These are phyloP conservation scores for Penicillium sp. DNA, from an alignment of 2,329 filamentous ascomycete genomes.

Conservation along the genomic window DNA sequence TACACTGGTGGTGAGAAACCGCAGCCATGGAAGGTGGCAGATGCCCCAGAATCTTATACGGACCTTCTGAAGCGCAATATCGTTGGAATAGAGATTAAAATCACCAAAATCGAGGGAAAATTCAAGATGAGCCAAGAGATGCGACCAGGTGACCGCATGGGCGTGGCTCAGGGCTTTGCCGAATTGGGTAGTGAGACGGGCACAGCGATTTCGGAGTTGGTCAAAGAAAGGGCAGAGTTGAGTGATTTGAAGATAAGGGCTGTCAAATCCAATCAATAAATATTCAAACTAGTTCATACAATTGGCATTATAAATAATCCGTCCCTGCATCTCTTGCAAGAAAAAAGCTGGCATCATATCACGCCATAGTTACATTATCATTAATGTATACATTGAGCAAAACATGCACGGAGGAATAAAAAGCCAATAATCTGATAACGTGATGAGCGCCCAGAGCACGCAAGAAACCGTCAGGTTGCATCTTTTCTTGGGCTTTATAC, in stretches of 20 bases:
- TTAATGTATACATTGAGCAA: too few species aligned
- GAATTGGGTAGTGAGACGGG: slow-evolving; percentile 5
- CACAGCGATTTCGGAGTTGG: slow-evolving; percentile 8
- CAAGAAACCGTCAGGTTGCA: not conserved
- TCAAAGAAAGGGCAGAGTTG: slow-evolving; percentile 3
- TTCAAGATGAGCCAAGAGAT: slow-evolving; percentile 17
- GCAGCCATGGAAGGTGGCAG: slow-evolving; percentile 4
- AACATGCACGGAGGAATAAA: not conserved
- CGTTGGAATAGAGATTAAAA: slow-evolving; percentile 9
- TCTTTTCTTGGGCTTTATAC: not conserved
- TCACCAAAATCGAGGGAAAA: slow-evolving; percentile 6
- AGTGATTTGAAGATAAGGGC: slow-evolving; percentile 6
- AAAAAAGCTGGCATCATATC: not conserved
- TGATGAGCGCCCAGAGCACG: not conserved
- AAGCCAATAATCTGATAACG: not conserved
- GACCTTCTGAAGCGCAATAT: slow-evolving; percentile 11
- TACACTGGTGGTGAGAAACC: slow-evolving; percentile 4
- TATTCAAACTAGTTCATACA: too few species aligned
- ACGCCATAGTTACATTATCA: not conserved
- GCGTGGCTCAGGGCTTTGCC: slow-evolving; percentile 7
- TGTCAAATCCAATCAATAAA: not conserved
- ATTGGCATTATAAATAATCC: too few species aligned
- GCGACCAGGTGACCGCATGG: slow-evolving; percentile 3
- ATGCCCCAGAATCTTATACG: slow-evolving; percentile 9
- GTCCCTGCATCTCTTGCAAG: not conserved